Evolutionary conservation across 192 early-diverging fungal genomes (phyloP).

Genomic region (Cetraspora pellucida): DNA sequence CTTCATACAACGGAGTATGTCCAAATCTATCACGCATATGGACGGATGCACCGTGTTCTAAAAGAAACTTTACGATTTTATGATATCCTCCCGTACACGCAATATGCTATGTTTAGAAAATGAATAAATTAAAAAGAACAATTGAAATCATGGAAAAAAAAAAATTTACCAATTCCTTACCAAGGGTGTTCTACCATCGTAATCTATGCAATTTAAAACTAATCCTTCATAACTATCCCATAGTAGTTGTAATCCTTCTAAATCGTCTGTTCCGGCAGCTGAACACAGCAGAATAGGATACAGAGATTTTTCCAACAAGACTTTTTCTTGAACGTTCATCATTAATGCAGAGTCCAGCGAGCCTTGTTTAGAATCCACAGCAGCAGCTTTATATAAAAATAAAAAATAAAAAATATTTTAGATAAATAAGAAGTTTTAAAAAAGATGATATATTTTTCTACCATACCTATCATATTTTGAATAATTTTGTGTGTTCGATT

Average conservation of each 20-base stretch:
- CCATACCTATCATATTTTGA: slow-evolving; percentile 46
- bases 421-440: no score
- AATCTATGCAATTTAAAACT: slow-evolving; percentile 76
- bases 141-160: not conserved
- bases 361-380: not conserved
- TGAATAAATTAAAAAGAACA: not conserved
- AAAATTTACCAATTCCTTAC: slow-evolving; percentile 38
- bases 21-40: slow-evolving; percentile 87
- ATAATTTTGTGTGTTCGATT: slow-evolving; percentile 60
- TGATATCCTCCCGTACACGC: slow-evolving; percentile 79
- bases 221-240: slow-evolving; percentile 59
- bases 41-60: slow-evolving; percentile 85
- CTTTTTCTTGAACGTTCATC: slow-evolving; percentile 17
- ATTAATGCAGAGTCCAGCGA: slow-evolving; percentile 25
- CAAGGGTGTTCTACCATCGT: slow-evolving; percentile 52
- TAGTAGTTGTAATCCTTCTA: slow-evolving; percentile 74
- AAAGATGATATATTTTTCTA: no score
- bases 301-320: slow-evolving; percentile 72
- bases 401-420: no score
- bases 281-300: slow-evolving; percentile 86
- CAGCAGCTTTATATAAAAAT: not conserved
- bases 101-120: slow-evolving; percentile 57
- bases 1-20: slow-evolving; percentile 89
- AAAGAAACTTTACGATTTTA: slow-evolving; percentile 71
- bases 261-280: slow-evolving; percentile 81